phyloP scores from a whole-genome alignment of 805 yeast species.

The Trichomonascus vanleenenianus region DNA sequence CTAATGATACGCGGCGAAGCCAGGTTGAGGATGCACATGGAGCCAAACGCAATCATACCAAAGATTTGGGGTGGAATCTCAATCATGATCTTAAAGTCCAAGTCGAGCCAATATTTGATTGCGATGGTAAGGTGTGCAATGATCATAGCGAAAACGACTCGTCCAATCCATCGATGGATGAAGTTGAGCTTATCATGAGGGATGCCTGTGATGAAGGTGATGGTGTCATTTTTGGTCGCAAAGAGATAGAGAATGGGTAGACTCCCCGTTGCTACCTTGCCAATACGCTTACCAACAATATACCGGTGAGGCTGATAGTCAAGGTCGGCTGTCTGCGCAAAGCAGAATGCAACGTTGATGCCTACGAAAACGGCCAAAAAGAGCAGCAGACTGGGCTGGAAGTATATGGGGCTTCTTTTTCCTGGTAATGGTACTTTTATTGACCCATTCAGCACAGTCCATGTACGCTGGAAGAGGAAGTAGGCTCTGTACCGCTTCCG shows the following conservation, averaged over 20 bases:
- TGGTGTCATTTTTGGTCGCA: constrained; percentile 34
- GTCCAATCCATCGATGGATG: constrained; percentile 40
- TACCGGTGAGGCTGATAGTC: constrained; percentile 34
- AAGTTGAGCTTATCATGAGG: constrained; percentile 34
- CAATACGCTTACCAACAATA: constrained; percentile 37
- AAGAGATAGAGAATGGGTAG: constrained; percentile 33
- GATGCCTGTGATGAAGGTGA: constrained; percentile 36
- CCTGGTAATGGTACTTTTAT: neutral
- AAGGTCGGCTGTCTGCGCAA: constrained; percentile 32
- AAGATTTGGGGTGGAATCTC: constrained; percentile 43
- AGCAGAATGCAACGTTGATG: constrained; percentile 27
- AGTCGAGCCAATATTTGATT: constrained; percentile 35
- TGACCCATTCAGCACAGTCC: constrained; percentile 25
- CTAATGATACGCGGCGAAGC: constrained; percentile 33
- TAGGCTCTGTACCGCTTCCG: constrained; percentile 4
- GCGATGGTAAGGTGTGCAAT: constrained; percentile 32
- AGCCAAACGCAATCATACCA: constrained; percentile 39
- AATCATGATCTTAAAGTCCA: constrained; percentile 34
- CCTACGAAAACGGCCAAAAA: constrained; percentile 26
- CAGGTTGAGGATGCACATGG: constrained; percentile 32
- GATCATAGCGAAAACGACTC: constrained; percentile 32
- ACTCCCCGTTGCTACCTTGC: constrained; percentile 35
- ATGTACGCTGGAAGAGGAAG: constrained; percentile 23
- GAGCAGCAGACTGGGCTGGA: constrained; percentile 37
- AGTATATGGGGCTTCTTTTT: constrained; percentile 16